Percentiles rank a stretch among this genome's conserved stretches.
Evolutionary conservation across 768 basidiomycete species (phyloP).

Genomic region (Pulveroboletus sp.): DNA sequence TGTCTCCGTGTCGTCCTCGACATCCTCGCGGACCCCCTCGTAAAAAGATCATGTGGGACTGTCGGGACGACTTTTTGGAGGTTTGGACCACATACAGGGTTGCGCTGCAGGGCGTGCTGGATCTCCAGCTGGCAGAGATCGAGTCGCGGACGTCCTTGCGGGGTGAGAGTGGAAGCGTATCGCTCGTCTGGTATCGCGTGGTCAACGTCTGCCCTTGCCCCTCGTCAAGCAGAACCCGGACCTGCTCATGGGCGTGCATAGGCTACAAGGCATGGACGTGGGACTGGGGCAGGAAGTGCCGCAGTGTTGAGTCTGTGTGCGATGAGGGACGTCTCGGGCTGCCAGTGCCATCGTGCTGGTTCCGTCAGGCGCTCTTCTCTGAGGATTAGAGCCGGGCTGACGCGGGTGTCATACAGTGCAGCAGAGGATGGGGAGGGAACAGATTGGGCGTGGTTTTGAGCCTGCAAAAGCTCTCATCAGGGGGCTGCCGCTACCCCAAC

Average conservation of each 20-base stretch:
- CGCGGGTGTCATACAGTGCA: too few relatives aligned
- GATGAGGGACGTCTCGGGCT: too few relatives aligned
- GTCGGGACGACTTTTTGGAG: constrained; percentile 40
- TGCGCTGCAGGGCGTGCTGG: constrained; percentile 32
- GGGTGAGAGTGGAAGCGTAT: constrained; percentile 28
- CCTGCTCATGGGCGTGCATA: constrained; percentile 31
- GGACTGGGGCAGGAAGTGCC: too few relatives aligned
- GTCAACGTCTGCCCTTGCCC: constrained; percentile 22
- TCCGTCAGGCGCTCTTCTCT: too few relatives aligned
- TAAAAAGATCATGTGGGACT: constrained; percentile 44
- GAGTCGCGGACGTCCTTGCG: constrained; percentile 23
- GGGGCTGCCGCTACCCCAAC: too few relatives aligned
- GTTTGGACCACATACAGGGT: constrained; percentile 28
- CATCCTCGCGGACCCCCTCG: constrained; percentile 26
- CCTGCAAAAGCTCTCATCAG: too few relatives aligned
- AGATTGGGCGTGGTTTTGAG: too few relatives aligned
- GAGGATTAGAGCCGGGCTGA: too few relatives aligned
- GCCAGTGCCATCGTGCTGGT: too few relatives aligned
- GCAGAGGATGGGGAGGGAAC: too few relatives aligned
- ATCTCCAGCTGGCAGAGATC: constrained; percentile 42
- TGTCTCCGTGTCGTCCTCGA: constrained; percentile 24
- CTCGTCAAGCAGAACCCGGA: constrained; percentile 23
- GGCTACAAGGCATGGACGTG: constrained; percentile 35
- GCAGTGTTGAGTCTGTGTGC: too few relatives aligned
- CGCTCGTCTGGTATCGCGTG: constrained; percentile 22